phyloP scores from a whole-genome alignment of 2,329 filamentous ascomycete species.

The Torrubiellomyces zombiae region DNA sequence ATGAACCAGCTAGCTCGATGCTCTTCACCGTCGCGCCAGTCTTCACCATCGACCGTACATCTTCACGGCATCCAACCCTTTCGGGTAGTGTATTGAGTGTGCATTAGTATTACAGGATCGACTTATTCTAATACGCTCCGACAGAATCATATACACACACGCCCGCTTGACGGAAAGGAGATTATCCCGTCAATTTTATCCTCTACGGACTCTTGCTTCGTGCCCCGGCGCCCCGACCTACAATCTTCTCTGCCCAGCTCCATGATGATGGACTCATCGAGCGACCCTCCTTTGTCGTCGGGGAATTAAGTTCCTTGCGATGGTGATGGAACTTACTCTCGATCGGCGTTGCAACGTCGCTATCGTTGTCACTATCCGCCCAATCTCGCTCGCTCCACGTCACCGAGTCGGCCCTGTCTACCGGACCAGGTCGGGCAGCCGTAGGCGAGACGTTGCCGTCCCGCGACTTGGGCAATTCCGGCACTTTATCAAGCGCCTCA shows the following conservation, averaged over 20 bases:
- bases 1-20: too few species aligned
- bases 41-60: too few species aligned
- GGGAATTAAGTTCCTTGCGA: conserved; percentile 6
- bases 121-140: too few species aligned
- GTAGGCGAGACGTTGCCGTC: conserved; percentile 9
- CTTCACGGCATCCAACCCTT: too few species aligned
- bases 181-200: too few species aligned
- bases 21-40: too few species aligned
- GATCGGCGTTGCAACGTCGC: conserved; percentile 13
- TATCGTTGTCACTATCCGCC: conserved; percentile 34
- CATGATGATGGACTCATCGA: conserved; percentile 17
- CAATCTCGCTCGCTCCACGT: conserved; percentile 53
- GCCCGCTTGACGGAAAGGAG: too few species aligned
- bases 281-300: conserved; percentile 2
- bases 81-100: too few species aligned
- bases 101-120: too few species aligned
- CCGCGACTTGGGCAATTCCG: conserved; percentile 22
- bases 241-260: conserved; percentile 40
- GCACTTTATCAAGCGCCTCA: conserved; percentile 26
- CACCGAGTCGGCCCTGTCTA: conserved; percentile 31
- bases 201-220: conserved; percentile 12
- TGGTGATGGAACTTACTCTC: conserved; percentile 12
- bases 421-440: conserved; percentile 4
- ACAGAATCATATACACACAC: too few species aligned
- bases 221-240: conserved; percentile 21